phyloP scores from a whole-genome alignment of 352 stramenopile species.

The Detonula confervacea region DNA sequence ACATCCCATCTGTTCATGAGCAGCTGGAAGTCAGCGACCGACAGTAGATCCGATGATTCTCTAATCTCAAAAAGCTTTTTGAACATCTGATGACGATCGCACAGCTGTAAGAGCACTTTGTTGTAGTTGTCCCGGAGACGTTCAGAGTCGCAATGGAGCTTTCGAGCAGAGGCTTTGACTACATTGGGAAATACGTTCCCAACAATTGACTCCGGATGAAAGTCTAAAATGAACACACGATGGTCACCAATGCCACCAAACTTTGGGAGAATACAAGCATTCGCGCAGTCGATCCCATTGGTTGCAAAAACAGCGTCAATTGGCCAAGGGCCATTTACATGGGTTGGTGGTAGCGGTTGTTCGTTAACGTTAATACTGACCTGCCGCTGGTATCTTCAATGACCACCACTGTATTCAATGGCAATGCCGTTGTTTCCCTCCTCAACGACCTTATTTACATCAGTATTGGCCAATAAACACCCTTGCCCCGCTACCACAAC shows the following conservation, averaged over 20 bases:
- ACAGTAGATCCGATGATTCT: neutral
- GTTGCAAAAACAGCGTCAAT: neutral
- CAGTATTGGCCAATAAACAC: no score
- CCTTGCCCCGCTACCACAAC: no score
- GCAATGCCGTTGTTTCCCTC: no score
- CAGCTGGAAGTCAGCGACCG: neutral
- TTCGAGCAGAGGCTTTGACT: neutral
- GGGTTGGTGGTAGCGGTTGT: no score
- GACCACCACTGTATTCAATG: no score
- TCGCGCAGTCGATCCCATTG: neutral
- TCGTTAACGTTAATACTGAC: no score
- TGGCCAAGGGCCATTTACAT: no score
- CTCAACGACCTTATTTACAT: no score
- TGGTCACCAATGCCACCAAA: slow-evolving; percentile 1
- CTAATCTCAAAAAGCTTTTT: neutral
- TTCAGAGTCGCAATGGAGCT: neutral
- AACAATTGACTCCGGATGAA: neutral
- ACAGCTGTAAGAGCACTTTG: neutral
- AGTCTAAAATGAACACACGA: neutral
- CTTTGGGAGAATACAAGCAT: neutral
- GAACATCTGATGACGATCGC: neutral
- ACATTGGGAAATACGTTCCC: neutral
- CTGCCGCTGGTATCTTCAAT: no score
- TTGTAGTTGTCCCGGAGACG: neutral
- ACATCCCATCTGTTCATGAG: neutral